Base-by-base conservation (phyloP, 2,329 filamentous ascomycete species). In the Ophiostoma australiae region DNA sequence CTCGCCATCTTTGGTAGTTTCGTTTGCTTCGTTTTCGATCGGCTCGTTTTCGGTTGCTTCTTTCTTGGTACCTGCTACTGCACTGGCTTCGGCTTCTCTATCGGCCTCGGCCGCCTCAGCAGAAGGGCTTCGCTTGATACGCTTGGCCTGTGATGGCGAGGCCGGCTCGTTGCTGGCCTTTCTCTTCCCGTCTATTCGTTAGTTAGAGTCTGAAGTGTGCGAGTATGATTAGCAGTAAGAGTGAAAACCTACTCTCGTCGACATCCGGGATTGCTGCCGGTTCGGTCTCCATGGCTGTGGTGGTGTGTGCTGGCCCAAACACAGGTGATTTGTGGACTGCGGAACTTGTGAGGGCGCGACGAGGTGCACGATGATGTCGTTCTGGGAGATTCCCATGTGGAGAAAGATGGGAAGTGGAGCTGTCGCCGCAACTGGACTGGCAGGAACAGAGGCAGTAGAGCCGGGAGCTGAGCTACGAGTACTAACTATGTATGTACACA, bases 131-230 rank as follows among this genome's bases (percentile, higher is more conserved):
- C 84, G 83, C 80, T 91, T 91, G 58, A 87, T 78, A 75, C 90
- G 86, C 80, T 94, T 94, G 23, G 84, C 80, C 68, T 87, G 85
- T 68, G 85, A 84, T 27, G 87, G 84, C 69, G 87, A 89, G 70
- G 84, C 81, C 66, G 87, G 86, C 74, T 91, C 89, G 75, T 90
- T 87, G 68, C 83, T 84, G 4, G 91, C 90, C 80, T 93, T 93
- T 79, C 91, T 90, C 84, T 94, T 94, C 58, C 80, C 83, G 76
- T 82, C 85, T 86, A 72, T 8, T 20, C 39, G 61, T 65, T 66
- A 39, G 61, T 33, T 39, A 13, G 23, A 39, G 35, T 20, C 3
- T 15, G 10, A 8, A 41, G 10, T 41, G 39, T 15, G 39, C 11
- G 11, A 0, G 3, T 27, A 27, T 27, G 10, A n/a, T 4, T 41